Evolutionary conservation across 495 filamentous ascomycete genomes (phyloP).

Genomic region (Penicillium parvum): DNA sequence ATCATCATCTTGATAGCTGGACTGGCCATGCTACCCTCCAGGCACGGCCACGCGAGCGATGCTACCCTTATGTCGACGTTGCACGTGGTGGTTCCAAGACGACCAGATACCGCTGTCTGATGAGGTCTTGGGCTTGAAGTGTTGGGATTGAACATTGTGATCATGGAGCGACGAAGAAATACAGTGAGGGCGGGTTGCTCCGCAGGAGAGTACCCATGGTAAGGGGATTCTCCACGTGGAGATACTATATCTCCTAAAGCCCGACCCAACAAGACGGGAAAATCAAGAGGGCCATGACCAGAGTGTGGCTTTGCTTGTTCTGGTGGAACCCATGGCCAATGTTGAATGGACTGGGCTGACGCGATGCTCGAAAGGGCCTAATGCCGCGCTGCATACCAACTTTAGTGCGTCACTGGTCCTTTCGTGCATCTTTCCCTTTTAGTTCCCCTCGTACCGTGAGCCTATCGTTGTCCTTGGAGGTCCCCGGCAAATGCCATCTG

Average conservation of each 20-base stretch:
- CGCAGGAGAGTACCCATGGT: no score
- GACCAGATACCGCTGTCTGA: background rate
- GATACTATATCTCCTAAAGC: no score
- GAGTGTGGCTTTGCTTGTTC: conserved; percentile 3
- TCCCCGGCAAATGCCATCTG: no score
- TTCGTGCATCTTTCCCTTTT: background rate
- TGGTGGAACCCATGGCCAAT: conserved; percentile 1
- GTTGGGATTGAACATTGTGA: no score
- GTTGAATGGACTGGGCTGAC: background rate
- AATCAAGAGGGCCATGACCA: no score
- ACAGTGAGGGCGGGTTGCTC: no score
- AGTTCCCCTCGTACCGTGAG: background rate
- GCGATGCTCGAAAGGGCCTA: conserved; percentile 1
- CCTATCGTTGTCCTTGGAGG: no score
- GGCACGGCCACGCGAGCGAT: conserved; percentile 3
- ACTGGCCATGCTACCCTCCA: conserved; percentile 10
- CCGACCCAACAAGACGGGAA: no score
- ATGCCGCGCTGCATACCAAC: conserved; percentile 5
- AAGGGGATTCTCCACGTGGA: no score
- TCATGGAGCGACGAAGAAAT: no score
- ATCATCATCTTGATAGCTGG: conserved; percentile 1
- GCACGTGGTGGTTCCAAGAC: conserved; percentile 6
- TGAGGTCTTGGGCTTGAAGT: background rate
- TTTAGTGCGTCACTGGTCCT: background rate
- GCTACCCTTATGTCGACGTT: conserved; percentile 20